Evolutionary conservation across 73 alveolate genomes (phyloP).

Genomic region (Breviolum minutum): DNA sequence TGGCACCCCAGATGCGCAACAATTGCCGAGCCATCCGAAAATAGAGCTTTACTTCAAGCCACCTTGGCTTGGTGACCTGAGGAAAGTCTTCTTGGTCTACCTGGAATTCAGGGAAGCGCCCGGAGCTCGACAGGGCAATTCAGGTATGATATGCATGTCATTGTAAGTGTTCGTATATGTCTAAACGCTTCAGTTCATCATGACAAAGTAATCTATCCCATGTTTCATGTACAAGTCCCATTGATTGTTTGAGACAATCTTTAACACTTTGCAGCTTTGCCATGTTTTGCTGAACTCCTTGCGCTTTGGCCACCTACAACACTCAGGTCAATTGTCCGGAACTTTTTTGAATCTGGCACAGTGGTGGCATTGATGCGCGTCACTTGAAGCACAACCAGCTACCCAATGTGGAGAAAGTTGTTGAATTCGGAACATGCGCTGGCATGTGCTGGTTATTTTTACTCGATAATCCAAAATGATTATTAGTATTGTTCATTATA

Average conservation of each 20-base stretch:
- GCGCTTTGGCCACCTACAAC: too few species aligned
- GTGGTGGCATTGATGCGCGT: conserved; percentile 78
- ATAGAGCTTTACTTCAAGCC: background rate
- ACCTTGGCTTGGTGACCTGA: background rate
- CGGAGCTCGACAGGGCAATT: background rate
- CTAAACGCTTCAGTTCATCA: too few species aligned
- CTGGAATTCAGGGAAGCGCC: conserved; percentile 88
- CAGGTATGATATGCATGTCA: background rate
- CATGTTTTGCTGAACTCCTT: background rate
- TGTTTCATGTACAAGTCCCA: too few species aligned
- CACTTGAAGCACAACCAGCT: background rate
- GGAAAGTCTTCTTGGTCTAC: conserved; percentile 94
- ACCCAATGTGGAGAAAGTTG: background rate
- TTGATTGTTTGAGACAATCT: too few species aligned
- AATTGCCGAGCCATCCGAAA: background rate
- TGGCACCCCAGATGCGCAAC: too few species aligned
- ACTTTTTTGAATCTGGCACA: conserved; percentile 84
- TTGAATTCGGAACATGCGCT: too few species aligned
- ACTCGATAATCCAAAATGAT: background rate
- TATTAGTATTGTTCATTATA: too few species aligned
- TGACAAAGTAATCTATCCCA: too few species aligned
- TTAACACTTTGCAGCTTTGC: too few species aligned
- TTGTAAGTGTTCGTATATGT: too few species aligned
- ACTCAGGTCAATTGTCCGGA: conserved; percentile 56
- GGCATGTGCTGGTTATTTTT: background rate